Evolutionary conservation across 345 rosid species (phyloP).

Genomic region (Lepidium aucheri): DNA sequence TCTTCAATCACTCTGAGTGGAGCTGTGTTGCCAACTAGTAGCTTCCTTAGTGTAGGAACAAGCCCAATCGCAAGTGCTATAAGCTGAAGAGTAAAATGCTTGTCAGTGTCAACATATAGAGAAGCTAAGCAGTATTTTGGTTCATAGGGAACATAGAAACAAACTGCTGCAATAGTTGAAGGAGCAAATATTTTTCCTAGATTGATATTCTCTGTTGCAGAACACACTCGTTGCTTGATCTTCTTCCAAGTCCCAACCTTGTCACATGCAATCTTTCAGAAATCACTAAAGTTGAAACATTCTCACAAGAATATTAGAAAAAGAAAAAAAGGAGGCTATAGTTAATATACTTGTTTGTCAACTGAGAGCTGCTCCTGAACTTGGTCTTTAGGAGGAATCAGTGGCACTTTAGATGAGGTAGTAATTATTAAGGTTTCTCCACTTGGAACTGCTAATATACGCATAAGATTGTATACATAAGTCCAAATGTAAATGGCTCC

Average conservation of each 20-base stretch:
- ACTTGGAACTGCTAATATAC: conserved; percentile 24
- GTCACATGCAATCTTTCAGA: neutral
- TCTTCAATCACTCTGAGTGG: conserved; percentile 56
- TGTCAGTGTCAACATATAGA: neutral
- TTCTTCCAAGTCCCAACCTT: conserved; percentile 30
- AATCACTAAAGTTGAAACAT: neutral
- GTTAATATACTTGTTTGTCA: too few relatives aligned
- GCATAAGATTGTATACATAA: conserved; percentile 44
- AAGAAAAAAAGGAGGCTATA: neutral
- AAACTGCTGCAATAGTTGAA: conserved; percentile 52
- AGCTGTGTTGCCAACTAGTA: conserved; percentile 45
- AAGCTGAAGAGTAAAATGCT: conserved; percentile 28
- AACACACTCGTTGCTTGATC: conserved; percentile 18
- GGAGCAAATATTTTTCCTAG: conserved; percentile 48
- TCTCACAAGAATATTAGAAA: neutral
- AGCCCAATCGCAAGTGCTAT: conserved; percentile 47
- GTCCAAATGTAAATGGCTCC: conserved; percentile 64
- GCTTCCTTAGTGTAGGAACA: conserved; percentile 34
- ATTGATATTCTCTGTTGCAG: conserved; percentile 25
- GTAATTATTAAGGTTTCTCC: conserved; percentile 10
- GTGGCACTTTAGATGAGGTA: conserved; percentile 16
- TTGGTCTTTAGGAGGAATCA: conserved; percentile 27
- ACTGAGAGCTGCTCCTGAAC: conserved; percentile 22
- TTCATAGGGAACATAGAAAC: conserved; percentile 2
- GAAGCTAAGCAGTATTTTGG: neutral